These are phyloP conservation scores for Iberis pinnata DNA, from an alignment of 345 rosid species.

Conservation along the genomic window DNA sequence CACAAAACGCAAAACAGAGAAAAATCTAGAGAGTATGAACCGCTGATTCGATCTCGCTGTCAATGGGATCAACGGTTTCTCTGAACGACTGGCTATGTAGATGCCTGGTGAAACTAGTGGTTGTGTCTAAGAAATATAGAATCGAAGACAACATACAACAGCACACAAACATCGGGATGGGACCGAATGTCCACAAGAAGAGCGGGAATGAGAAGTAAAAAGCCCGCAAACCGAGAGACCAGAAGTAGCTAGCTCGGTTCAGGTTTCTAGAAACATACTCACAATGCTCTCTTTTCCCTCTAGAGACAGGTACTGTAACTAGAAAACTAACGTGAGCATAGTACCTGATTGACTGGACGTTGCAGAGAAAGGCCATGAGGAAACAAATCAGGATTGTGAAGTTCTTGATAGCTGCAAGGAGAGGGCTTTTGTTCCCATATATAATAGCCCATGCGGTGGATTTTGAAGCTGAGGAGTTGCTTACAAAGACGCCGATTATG, in stretches of 20 bases:
- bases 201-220: conserved; percentile 85
- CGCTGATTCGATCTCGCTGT: conserved; percentile 36
- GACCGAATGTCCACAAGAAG: conserved; percentile 85
- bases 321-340: conserved; percentile 86
- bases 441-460: conserved; percentile 36
- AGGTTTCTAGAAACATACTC: conserved; percentile 73
- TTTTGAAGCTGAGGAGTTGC: conserved; percentile 54
- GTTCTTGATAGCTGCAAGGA: conserved; percentile 65
- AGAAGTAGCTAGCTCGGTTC: conserved; percentile 81
- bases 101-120: conserved; percentile 52
- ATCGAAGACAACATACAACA: conserved; percentile 50
- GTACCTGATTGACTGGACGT: conserved; percentile 85
- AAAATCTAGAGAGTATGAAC: conserved; percentile 24
- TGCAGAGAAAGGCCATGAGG: conserved; percentile 86
- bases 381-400: conserved; percentile 74
- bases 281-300: conserved; percentile 43
- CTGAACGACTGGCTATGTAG: conserved; percentile 51
- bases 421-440: conserved; percentile 55
- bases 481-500: conserved; percentile 68
- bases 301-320: conserved; percentile 54
- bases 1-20: neutral
- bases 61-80: conserved; percentile 23
- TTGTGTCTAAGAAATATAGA: conserved; percentile 84
- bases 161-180: conserved; percentile 82
- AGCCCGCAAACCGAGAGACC: conserved; percentile 88